Base-by-base conservation (phyloP, 1,284 basidiomycete species). In the Cryptococcus maquisensis region DNA sequence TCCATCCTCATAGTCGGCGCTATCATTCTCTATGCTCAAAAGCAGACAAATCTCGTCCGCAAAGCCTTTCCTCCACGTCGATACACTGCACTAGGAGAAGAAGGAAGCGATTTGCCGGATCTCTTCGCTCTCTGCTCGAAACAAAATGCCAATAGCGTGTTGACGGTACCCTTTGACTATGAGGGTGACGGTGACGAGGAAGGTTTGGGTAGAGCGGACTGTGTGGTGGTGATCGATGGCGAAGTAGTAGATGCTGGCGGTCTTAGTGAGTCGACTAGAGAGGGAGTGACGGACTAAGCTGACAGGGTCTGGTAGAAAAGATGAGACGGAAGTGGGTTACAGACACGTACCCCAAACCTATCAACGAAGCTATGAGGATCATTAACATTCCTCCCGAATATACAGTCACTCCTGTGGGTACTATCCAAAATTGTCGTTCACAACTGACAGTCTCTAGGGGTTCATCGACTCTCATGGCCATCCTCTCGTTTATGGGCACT, bases 201-300 rank as follows among this genome's bases (percentile, higher is more conserved):
- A 81, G 87, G 63, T 90, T 88, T 65, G 35, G 71, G 72, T 6
- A 61, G 54, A 3, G 84, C 81, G 2, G 81, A 87, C 62, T 92
- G 90, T 62, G 78, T 91, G 4, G 79, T 84, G n/a, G 80, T 92
- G 5, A 74, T 76, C 51, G 79, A 80, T 23, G 79, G 81, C 42
- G 72, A 71, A 24, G 82, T 92, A 23, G 58, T 77, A n/a, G 81
- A 81, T 38, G 74, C 79, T 4, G 88, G 87, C 0, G 74, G 77
- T 42, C 71, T 82, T 39, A 79, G 86, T 85, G 58, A 62, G 68
- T 47, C 42, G 23, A 3, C 39, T 12, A 40, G 12, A 13, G 12
- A 21, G 26, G 24, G 15, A 28, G 23, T 38, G 18, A n/a, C n/a
- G n/a, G n/a, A 15, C 21, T 12, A 16, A 26, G 50, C 38, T 38